Conservation (phyloP, 1,139 yeast genomes). For the Taphrina flavorubra region DNA sequence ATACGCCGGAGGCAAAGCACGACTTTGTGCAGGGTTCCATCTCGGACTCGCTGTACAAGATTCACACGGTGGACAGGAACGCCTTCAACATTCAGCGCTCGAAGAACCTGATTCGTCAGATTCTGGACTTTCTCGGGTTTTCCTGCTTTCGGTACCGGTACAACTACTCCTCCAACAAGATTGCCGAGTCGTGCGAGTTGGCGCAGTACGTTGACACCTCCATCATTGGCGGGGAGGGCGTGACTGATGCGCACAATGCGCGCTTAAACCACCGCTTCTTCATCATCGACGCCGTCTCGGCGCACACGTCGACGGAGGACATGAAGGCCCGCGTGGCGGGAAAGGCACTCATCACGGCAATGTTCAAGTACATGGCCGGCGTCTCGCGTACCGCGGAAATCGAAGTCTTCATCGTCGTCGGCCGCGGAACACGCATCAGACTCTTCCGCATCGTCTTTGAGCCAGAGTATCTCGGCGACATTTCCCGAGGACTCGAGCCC, state of each 20-base stretch:
- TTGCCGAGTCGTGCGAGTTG: conserved; percentile 22
- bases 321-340: conserved; percentile 35
- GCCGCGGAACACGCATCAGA: conserved; percentile 31
- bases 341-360: conserved; percentile 35
- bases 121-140: conserved; percentile 31
- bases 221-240: conserved; percentile 32
- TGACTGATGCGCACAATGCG: conserved; percentile 17
- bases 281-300: conserved; percentile 39
- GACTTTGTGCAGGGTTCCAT: conserved; percentile 31
- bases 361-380: conserved; percentile 40
- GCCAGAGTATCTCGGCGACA: conserved; percentile 38
- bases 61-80: conserved; percentile 28
- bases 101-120: conserved; percentile 35
- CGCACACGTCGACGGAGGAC: conserved; percentile 31
- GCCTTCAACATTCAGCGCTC: conserved; percentile 38
- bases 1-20: conserved; percentile 30
- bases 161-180: conserved; percentile 30
- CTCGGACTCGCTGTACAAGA: conserved; percentile 35
- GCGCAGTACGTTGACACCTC: conserved; percentile 38
- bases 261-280: conserved; percentile 37
- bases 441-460: conserved; percentile 38
- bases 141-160: conserved; percentile 39
- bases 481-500: conserved; percentile 38
- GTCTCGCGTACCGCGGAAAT: conserved; percentile 37
- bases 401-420: conserved; percentile 36